phyloP scores from a whole-genome alignment of 371 early-diverging fungal genomes.

The Capillidium heterosporum region DNA sequence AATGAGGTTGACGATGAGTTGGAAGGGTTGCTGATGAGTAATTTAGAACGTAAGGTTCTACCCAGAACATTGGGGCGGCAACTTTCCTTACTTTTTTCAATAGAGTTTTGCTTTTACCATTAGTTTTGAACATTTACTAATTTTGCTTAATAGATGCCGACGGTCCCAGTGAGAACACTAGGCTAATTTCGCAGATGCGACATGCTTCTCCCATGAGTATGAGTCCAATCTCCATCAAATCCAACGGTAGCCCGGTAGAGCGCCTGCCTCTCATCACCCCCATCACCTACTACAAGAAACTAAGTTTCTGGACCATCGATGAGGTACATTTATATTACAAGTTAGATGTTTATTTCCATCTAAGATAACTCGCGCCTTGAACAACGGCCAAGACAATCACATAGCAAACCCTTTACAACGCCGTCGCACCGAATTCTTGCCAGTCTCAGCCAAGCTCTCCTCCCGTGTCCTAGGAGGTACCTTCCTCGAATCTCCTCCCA shows the following conservation, averaged over 20 bases:
- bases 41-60: slow-evolving; percentile 18
- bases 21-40: slow-evolving; percentile 16
- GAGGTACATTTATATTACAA: background rate
- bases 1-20: slow-evolving; percentile 9
- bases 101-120: background rate
- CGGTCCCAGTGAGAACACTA: background rate
- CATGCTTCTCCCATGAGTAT: background rate
- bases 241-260: background rate
- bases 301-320: slow-evolving; percentile 4
- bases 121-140: background rate
- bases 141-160: background rate
- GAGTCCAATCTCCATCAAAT: background rate
- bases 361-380: too few relatives aligned
- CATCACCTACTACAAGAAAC: slow-evolving; percentile 1
- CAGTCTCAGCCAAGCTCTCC: slow-evolving; percentile 6
- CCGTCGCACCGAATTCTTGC: slow-evolving; percentile 2
- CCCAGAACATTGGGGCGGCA: background rate
- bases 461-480: background rate
- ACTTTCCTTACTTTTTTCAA: background rate
- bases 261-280: background rate
- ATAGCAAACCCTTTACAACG: background rate
- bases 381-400: too few relatives aligned
- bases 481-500: background rate
- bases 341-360: background rate
- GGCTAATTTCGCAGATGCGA: background rate